Conservation (phyloP, 495 filamentous ascomycete species). For the Coniosporium apollinis region DNA sequence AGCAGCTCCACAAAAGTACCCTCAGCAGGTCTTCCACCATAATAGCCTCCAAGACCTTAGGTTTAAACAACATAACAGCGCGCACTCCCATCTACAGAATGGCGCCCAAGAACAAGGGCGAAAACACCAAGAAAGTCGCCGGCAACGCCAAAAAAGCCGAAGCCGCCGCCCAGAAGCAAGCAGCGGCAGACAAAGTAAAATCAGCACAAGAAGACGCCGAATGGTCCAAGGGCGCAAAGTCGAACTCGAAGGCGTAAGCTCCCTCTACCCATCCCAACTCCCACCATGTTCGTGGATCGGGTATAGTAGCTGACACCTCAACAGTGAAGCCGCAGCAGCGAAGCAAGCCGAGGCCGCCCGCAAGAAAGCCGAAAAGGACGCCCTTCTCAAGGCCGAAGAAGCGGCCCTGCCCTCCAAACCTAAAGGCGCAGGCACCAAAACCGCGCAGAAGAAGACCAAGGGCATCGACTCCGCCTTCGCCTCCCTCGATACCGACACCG, state of each 20-base stretch:
- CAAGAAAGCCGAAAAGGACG: conserved; percentile 79
- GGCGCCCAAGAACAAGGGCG: no score
- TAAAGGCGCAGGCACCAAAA: conserved; percentile 39
- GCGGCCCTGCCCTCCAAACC: conserved; percentile 36
- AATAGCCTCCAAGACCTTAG: no score
- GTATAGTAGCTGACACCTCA: not conserved
- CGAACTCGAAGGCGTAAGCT: conserved; percentile 65
- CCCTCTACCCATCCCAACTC: conserved; percentile 1
- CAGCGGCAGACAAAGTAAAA: conserved; percentile 48
- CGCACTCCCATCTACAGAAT: no score
- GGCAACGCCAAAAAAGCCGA: conserved; percentile 93
- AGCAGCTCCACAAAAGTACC: no score
- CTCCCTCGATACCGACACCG: conserved; percentile 35
- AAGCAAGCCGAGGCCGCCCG: conserved; percentile 75
- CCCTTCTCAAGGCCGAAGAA: conserved; percentile 72
- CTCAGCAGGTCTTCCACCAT: no score
- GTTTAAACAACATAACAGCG: no score
- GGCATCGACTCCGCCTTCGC: conserved; percentile 58
- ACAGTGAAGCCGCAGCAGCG: conserved; percentile 63
- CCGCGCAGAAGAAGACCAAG: conserved; percentile 47
- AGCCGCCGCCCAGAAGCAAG: conserved; percentile 58
- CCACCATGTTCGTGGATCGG: not conserved
- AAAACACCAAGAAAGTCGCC: conserved; percentile 75
- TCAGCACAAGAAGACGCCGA: conserved; percentile 53
- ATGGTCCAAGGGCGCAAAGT: conserved; percentile 78